Percentiles rank a stretch among this genome's conserved stretches.
These are phyloP conservation scores for Dimocarpus longan DNA, from an alignment of 345 rosid species.

Conservation along the genomic window DNA sequence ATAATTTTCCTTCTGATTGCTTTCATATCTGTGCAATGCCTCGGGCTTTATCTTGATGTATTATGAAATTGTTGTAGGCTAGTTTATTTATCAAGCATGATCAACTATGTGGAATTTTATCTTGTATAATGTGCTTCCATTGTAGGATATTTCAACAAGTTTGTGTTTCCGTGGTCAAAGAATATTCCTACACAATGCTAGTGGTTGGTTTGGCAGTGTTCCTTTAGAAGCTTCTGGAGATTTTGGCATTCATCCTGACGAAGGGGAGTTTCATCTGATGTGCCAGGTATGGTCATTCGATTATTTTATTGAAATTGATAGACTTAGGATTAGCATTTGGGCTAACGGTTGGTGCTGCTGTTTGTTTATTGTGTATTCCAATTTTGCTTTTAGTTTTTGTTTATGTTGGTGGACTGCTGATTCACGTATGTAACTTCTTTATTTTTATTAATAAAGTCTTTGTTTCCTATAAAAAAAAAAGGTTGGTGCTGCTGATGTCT, in stretches of 20 bases:
- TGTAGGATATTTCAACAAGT: constrained; percentile 84
- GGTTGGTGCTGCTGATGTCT: neutral
- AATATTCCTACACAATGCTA: constrained; percentile 84
- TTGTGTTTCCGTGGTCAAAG: constrained; percentile 92
- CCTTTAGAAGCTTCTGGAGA: constrained; percentile 99
- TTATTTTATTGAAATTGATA: constrained; percentile 17
- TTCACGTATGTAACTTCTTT: too few species aligned
- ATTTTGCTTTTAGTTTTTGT: too few species aligned
- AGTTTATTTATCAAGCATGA: neutral
- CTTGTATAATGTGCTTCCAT: constrained; percentile 11
- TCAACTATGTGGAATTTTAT: constrained; percentile 8
- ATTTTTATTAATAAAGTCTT: too few species aligned
- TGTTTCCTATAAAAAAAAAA: too few species aligned
- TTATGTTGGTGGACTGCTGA: too few species aligned
- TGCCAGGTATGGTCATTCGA: constrained; percentile 66
- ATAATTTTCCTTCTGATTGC: constrained; percentile 4
- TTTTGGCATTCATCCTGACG: constrained; percentile 97
- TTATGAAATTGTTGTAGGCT: neutral
- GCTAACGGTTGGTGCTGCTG: neutral
- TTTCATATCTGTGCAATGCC: neutral
- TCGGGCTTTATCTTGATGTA: constrained; percentile 5
- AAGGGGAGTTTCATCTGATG: constrained; percentile 97
- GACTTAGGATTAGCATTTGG: neutral
- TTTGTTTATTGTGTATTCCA: too few species aligned
- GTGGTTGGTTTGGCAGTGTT: constrained; percentile 92